phyloP scores from a whole-genome alignment of 208 protist species.

The Crithidia acanthocephali region DNA sequence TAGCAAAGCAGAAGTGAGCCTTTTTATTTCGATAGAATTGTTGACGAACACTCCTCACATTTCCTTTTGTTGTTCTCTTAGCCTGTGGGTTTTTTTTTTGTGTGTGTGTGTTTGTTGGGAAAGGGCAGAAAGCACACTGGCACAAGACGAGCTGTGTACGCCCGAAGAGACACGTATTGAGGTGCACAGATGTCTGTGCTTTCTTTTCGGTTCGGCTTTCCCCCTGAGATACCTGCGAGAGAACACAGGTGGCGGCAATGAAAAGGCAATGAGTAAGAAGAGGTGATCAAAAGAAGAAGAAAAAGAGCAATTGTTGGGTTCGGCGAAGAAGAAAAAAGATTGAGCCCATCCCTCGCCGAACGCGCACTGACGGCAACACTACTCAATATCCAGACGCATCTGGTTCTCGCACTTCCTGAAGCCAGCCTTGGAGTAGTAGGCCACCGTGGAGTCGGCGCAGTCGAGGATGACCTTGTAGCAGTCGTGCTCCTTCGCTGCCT shows the following conservation, averaged over 20 bases:
- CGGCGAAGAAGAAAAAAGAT: not conserved
- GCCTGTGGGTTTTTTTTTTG: constrained; percentile 2
- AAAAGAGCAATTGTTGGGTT: not conserved
- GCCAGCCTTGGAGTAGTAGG: constrained; percentile 75
- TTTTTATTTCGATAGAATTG: not conserved
- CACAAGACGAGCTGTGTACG: too few species aligned
- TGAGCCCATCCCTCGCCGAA: not conserved
- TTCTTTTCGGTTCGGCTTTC: too few species aligned
- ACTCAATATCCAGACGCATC: constrained; percentile 65
- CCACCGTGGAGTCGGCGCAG: constrained; percentile 48
- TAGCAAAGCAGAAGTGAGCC: not conserved
- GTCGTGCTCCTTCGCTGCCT: constrained; percentile 40
- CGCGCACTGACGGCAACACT: not conserved
- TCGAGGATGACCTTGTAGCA: constrained; percentile 93
- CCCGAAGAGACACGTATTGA: too few species aligned
- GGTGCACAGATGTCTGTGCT: too few species aligned
- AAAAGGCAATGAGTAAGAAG: not conserved
- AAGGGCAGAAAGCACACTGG: too few species aligned
- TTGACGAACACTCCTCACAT: not conserved
- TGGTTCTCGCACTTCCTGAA: constrained; percentile 67
- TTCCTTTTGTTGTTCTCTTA: not conserved
- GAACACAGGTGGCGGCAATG: not conserved
- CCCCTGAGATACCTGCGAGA: not conserved
- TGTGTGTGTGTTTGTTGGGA: not conserved
- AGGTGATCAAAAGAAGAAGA: not conserved